These are phyloP conservation scores for Chalciporus piperatoides DNA, from an alignment of 1,284 basidiomycete genomes.

Conservation along the genomic window DNA sequence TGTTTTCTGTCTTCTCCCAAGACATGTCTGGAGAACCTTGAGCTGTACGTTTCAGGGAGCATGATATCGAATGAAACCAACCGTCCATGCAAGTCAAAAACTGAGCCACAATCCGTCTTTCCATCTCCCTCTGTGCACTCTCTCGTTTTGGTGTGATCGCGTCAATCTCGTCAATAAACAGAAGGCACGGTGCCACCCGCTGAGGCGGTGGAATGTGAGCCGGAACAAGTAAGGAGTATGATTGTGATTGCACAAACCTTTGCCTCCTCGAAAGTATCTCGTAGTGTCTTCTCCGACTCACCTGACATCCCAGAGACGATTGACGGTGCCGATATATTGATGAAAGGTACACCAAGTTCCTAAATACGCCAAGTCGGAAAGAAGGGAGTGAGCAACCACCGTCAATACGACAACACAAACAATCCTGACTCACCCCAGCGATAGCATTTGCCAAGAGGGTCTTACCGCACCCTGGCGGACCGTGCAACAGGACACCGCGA, in stretches of 20 bases:
- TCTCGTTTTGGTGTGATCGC: constrained; percentile 97
- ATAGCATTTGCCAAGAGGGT: constrained; percentile 90
- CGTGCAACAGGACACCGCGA: constrained; percentile 91
- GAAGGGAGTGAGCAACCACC: constrained; percentile 5
- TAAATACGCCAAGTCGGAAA: constrained; percentile 29
- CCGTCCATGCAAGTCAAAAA: constrained; percentile 98
- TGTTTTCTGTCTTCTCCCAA: constrained; percentile 88
- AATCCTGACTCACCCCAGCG: constrained; percentile 69
- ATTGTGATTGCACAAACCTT: constrained; percentile 44
- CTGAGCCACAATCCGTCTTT: constrained; percentile 94
- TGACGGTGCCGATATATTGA: constrained; percentile 89
- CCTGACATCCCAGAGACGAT: constrained; percentile 98
- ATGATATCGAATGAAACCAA: constrained; percentile 35
- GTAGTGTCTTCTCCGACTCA: constrained; percentile 92
- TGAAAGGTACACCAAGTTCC: constrained; percentile 92
- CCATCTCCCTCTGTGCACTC: constrained; percentile 97
- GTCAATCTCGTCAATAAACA: constrained; percentile 98
- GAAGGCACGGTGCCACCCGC: constrained; percentile 83
- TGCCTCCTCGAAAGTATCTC: constrained; percentile 96
- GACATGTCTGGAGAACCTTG: constrained; percentile 61
- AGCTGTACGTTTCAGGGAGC: neutral
- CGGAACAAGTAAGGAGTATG: neutral
- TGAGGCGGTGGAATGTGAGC: constrained; percentile 29
- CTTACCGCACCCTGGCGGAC: constrained; percentile 97
- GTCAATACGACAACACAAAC: neutral